Conservation (phyloP, 1,284 basidiomycete species). For the Acaromyces ingoldii region DNA sequence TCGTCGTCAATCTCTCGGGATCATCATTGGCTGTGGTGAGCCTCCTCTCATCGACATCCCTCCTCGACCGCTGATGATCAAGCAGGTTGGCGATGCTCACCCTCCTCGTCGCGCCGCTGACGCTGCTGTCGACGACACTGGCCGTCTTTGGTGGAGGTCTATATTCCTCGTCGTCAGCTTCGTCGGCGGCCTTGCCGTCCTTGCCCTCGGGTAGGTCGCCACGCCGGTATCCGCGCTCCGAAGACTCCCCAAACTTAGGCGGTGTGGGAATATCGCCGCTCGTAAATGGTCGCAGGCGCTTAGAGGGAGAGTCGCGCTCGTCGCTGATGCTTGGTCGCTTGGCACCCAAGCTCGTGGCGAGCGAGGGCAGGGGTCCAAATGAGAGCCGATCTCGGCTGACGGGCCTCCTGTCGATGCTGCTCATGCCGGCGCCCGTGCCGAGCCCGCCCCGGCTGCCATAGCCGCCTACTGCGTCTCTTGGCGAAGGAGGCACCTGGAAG, state of each 20-base stretch:
- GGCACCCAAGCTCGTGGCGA: neutral
- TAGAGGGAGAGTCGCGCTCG: neutral
- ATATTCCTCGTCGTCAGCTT: no score
- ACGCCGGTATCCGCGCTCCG: no score
- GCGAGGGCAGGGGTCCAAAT: neutral
- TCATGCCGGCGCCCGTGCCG: neutral
- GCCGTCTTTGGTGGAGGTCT: no score
- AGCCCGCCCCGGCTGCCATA: neutral
- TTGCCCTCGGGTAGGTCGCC: no score
- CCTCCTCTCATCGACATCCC: no score
- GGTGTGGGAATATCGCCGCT: constrained; percentile 5
- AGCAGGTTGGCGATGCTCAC: no score
- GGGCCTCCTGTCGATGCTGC: neutral
- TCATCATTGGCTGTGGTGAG: no score
- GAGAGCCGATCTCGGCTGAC: neutral
- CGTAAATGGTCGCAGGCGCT: constrained; percentile 4
- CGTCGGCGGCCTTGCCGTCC: no score
- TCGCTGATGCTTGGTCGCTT: neutral
- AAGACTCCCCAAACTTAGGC: neutral
- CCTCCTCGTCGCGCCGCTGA: no score
- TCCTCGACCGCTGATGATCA: no score
- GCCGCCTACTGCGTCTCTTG: neutral
- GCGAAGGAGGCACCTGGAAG: constrained; percentile 14
- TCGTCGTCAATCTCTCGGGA: no score
- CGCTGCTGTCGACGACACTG: no score